A percentile compares a stretch with the other conserved stretches of the same genome.
These are phyloP conservation scores for Myxozyma udenii DNA, from an alignment of 805 yeast species.

Conservation along the genomic window DNA sequence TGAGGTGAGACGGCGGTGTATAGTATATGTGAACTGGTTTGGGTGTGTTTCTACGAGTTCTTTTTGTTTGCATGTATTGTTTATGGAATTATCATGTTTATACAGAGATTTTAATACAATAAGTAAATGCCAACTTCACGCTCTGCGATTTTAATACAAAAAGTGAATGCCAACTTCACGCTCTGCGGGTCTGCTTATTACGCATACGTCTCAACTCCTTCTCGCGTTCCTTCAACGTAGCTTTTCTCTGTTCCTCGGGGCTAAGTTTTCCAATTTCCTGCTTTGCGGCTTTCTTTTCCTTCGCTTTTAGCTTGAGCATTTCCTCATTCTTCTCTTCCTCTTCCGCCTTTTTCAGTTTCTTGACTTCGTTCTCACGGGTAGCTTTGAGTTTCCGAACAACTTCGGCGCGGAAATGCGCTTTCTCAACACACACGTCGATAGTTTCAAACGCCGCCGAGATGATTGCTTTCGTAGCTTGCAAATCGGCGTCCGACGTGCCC, in stretches of 20 bases:
- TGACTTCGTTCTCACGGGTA: constrained; percentile 70
- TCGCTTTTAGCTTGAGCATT: constrained; percentile 66
- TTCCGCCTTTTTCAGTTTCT: constrained; percentile 64
- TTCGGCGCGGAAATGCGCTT: constrained; percentile 65
- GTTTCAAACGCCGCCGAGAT: constrained; percentile 56
- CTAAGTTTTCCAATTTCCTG: constrained; percentile 48
- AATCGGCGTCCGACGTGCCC: constrained; percentile 50
- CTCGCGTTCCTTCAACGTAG: constrained; percentile 73
- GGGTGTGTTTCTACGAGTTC: background rate
- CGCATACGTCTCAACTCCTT: constrained; percentile 73
- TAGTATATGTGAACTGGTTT: background rate
- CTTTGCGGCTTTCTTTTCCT: constrained; percentile 51
- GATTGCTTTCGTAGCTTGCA: constrained; percentile 49
- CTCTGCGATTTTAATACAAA: background rate
- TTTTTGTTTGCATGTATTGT: background rate
- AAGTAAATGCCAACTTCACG: too few relatives aligned
- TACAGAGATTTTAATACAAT: background rate
- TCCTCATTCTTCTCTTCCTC: constrained; percentile 59
- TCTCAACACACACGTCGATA: constrained; percentile 56
- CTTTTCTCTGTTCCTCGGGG: constrained; percentile 75
- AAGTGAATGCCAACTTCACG: background rate
- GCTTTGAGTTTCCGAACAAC: constrained; percentile 70
- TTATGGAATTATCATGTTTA: background rate
- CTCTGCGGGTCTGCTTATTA: constrained; percentile 51
- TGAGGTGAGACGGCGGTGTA: background rate